Conservation (phyloP, 2,329 filamentous ascomycete genomes). For the Botrytis deweyae region DNA sequence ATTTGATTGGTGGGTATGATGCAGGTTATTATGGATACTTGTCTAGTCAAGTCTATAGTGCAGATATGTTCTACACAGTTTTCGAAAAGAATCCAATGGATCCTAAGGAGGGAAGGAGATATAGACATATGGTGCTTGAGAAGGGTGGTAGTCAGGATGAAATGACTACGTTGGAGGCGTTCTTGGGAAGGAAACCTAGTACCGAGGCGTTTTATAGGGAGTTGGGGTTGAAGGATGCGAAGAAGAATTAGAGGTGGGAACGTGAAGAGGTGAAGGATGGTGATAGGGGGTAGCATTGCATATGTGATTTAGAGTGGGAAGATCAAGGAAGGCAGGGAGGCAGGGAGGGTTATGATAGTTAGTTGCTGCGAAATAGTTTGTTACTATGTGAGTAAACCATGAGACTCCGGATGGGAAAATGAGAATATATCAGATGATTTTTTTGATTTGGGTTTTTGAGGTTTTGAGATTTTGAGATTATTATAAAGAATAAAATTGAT, state of each 20-base stretch:
- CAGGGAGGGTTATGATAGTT: not conserved
- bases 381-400: not conserved
- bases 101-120: constrained; percentile 67
- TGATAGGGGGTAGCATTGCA: too few species aligned
- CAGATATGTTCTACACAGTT: constrained; percentile 81
- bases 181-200: constrained; percentile 73
- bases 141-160: constrained; percentile 76
- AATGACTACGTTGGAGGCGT: constrained; percentile 76
- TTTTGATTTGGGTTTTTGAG: not conserved
- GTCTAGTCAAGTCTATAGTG: constrained; percentile 75
- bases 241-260: constrained; percentile 5
- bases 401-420: not conserved
- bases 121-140: constrained; percentile 76
- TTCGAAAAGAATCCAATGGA: constrained; percentile 81
- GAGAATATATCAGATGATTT: not conserved
- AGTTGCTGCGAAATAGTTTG: not conserved
- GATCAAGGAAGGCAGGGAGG: too few species aligned
- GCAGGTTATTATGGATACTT: constrained; percentile 79
- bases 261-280: not conserved
- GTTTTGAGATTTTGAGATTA: too few species aligned
- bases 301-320: too few species aligned
- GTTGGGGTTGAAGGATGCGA: constrained; percentile 51
- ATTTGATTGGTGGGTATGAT: constrained; percentile 81
- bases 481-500: too few species aligned
- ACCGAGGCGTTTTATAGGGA: constrained; percentile 80